These are phyloP conservation scores for Begonia loranthoides DNA, from an alignment of 306 rosid species.

Conservation along the genomic window DNA sequence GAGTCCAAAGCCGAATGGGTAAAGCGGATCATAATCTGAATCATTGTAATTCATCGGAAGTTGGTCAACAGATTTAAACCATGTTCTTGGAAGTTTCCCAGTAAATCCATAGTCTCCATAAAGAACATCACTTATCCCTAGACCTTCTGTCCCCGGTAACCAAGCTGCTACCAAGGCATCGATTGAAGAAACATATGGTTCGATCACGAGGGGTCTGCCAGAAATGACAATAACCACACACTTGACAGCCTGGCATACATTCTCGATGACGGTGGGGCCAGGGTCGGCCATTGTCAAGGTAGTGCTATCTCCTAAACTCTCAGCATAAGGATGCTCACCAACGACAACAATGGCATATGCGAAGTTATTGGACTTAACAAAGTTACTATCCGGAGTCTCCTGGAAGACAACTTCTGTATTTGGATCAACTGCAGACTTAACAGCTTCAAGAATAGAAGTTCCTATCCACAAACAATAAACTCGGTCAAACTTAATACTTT, in stretches of 20 bases:
- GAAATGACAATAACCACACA: constrained; percentile 63
- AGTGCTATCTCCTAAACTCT: constrained; percentile 60
- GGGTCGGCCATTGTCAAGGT: constrained; percentile 56
- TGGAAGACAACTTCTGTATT: constrained; percentile 46
- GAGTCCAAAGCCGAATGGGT: constrained; percentile 71
- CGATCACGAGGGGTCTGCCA: constrained; percentile 77
- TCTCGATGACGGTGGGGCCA: constrained; percentile 50
- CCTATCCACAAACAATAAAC: constrained; percentile 34
- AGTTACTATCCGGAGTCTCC: constrained; percentile 55
- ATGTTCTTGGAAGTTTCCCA: constrained; percentile 83
- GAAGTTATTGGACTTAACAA: constrained; percentile 52
- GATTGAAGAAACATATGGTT: constrained; percentile 53
- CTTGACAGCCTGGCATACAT: constrained; percentile 52
- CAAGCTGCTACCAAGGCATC: constrained; percentile 82
- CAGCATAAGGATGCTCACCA: constrained; percentile 83
- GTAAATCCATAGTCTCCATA: constrained; percentile 76
- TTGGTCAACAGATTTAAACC: constrained; percentile 81
- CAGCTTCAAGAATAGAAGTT: constrained; percentile 64
- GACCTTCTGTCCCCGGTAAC: constrained; percentile 93
- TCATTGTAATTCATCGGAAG: constrained; percentile 85
- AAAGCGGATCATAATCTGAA: constrained; percentile 91
- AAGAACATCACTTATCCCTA: constrained; percentile 75
- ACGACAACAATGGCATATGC: constrained; percentile 69
- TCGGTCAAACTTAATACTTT: not conserved
- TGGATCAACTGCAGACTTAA: constrained; percentile 54